phyloP scores from a whole-genome alignment of 1,284 basidiomycete genomes.

The Apiotrichum laibachii region DNA sequence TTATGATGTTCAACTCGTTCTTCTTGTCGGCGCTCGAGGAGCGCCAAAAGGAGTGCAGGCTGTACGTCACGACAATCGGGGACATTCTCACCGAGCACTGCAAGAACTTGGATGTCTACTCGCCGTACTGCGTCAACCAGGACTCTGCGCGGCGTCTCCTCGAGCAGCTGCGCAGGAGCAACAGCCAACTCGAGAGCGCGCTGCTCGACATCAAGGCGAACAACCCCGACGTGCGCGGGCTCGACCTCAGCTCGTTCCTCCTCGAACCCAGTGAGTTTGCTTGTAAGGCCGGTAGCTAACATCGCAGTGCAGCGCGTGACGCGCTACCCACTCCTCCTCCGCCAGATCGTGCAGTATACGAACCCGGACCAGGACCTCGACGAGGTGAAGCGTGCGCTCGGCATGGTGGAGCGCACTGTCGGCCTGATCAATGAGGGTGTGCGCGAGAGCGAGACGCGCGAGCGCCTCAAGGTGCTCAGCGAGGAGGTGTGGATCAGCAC shows the following conservation, averaged over 20 bases:
- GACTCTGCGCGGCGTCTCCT: slow-evolving; percentile 72
- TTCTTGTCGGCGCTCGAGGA: slow-evolving; percentile 85
- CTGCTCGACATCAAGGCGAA: slow-evolving; percentile 45
- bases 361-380: slow-evolving; percentile 59
- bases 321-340: slow-evolving; percentile 81
- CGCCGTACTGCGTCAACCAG: slow-evolving; percentile 91
- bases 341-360: slow-evolving; percentile 77
- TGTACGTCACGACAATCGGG: slow-evolving; percentile 84
- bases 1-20: slow-evolving; percentile 79
- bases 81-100: slow-evolving; percentile 77
- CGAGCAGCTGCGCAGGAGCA: slow-evolving; percentile 67
- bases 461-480: slow-evolving; percentile 68
- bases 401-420: slow-evolving; percentile 69
- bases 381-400: slow-evolving; percentile 60
- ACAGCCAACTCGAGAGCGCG: slow-evolving; percentile 60
- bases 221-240: slow-evolving; percentile 70
- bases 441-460: slow-evolving; percentile 73
- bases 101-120: slow-evolving; percentile 72
- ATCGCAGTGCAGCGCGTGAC: slow-evolving; percentile 86
- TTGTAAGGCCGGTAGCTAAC: neutral
- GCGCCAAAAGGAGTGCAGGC: slow-evolving; percentile 80
- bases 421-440: slow-evolving; percentile 84
- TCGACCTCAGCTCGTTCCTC: slow-evolving; percentile 87
- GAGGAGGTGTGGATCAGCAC: slow-evolving; percentile 76
- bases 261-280: slow-evolving; percentile 74